Evolutionary conservation across 169 alveolate genomes (phyloP).

Genomic region (Plasmodium berghei): DNA sequence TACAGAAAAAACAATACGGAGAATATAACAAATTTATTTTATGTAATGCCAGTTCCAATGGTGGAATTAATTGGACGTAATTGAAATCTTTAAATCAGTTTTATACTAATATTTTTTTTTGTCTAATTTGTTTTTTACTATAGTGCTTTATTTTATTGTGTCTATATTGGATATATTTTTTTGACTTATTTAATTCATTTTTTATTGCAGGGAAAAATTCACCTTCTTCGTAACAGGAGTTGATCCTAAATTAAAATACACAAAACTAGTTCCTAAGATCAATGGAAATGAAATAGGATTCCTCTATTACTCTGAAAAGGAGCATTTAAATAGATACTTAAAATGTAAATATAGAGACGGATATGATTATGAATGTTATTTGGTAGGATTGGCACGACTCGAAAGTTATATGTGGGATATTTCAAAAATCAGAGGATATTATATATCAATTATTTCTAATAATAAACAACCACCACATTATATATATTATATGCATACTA

Average conservation of each 20-base stretch:
- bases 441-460: conserved; percentile 22
- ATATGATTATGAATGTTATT: conserved; percentile 24
- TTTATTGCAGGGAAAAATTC: background rate
- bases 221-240: conserved; percentile 3
- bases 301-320: background rate
- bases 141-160: background rate
- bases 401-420: conserved; percentile 24
- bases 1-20: background rate
- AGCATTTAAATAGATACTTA: background rate
- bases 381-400: background rate
- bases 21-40: background rate
- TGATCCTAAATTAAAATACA: background rate
- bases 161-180: background rate
- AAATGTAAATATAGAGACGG: conserved; percentile 17
- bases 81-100: background rate
- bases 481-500: conserved; percentile 15
- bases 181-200: background rate
- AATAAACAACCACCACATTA: background rate
- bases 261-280: conserved; percentile 16
- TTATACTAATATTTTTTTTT: background rate
- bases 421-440: conserved; percentile 34
- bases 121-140: no score
- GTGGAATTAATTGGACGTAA: conserved; percentile 46
- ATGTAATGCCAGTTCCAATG: conserved; percentile 27
- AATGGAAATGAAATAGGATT: conserved; percentile 63